Evolutionary conservation across 768 basidiomycete genomes (phyloP), one percentile per base, ranked within the genome.

Genomic region (Trametes punicea): DNA sequence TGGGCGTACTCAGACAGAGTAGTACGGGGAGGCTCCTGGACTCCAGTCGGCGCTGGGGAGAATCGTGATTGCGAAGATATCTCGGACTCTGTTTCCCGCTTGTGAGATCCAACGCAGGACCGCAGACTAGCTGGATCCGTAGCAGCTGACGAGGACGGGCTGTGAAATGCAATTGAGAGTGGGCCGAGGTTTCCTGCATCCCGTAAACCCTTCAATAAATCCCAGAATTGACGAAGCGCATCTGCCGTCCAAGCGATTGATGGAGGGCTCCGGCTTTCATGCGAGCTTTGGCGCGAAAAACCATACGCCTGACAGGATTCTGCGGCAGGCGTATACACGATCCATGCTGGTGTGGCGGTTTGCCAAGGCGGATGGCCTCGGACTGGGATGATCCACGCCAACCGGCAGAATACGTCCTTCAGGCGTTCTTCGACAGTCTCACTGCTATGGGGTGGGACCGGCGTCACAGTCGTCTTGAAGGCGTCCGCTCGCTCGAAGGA

Each of bases 331-430:
- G 29, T n/a, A 3, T 30, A 42, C 10, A 61, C 29, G 16, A 64
- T n/a, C 4, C 23, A 26, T 2, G 60, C 63, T 1, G 51, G 5
- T 5, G 60, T 51, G 25, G 60, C 59, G 13, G 30, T 50, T 2
- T 56, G 41, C 63, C 63, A 64, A 1, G 52, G 56, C 18, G 53
- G 30, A 5, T 5, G 29, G 5, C 63, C 63, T 25, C 63, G 63
- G 13, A 64, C 38, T 6, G 63, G 63, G 6, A 64, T 25, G 18
- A 64, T 56, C 63, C 63, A 64, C 18, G 58, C 55, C 6, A 53
- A 23, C 20, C 63, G 49, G 15, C 31, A 15, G 23, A 40, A 62
- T 4, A 38, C 36, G 31, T 60, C 56, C 10, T 16, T 29, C 3
- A 60, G 23, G 40, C 15, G 16, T 1, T 47, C 48, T n/a, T 31